Evolutionary conservation across 1,284 basidiomycete species (phyloP).

Genomic region (Puccinia brachypodii): DNA sequence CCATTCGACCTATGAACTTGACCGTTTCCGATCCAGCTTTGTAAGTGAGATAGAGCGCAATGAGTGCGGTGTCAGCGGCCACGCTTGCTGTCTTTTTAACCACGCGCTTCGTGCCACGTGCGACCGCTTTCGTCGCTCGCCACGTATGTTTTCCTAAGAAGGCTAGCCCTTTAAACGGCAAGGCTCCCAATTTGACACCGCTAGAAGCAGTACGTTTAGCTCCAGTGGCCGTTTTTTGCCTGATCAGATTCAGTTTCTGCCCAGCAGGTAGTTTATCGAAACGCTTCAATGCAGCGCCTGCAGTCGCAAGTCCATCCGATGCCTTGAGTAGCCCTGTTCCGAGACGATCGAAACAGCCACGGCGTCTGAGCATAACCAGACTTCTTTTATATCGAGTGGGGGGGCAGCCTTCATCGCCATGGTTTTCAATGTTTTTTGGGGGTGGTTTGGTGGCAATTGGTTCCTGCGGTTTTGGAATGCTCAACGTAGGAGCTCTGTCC

Average conservation of each 20-base stretch:
- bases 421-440: not conserved
- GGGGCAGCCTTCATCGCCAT: not conserved
- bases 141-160: not conserved
- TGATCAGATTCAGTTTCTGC: not conserved
- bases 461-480: not conserved
- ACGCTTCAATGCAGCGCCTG: not conserved
- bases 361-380: not conserved
- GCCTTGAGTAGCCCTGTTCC: not conserved
- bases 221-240: not conserved
- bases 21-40: not conserved
- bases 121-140: no score
- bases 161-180: not conserved
- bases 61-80: no score
- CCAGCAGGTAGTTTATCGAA: slow-evolving; percentile 1
- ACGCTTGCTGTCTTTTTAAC: not conserved
- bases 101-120: not conserved
- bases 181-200: not conserved
- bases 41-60: not conserved
- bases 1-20: not conserved
- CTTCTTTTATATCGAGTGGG: not conserved
- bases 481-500: not conserved
- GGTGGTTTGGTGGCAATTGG: not conserved
- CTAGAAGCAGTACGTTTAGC: not conserved
- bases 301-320: not conserved
- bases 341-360: not conserved